These are phyloP conservation scores for Aquilaria agallochum DNA, from an alignment of 441 rosid genomes.

Conservation along the genomic window DNA sequence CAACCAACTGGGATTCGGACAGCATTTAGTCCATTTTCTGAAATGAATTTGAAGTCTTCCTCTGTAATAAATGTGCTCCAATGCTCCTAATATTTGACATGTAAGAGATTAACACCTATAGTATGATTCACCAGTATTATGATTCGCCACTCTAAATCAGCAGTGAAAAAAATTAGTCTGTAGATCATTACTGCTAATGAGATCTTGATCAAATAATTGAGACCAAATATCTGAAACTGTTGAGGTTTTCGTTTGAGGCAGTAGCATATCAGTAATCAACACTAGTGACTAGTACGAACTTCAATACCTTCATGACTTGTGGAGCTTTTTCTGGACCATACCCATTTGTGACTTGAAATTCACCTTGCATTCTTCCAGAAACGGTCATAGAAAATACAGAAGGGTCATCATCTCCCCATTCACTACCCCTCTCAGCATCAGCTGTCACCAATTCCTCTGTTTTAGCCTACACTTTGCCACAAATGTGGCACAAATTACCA, in stretches of 20 bases:
- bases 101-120: too few relatives aligned
- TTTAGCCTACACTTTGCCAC: slow-evolving; percentile 26
- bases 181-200: too few relatives aligned
- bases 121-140: too few relatives aligned
- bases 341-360: slow-evolving; percentile 56
- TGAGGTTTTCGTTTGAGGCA: too few relatives aligned
- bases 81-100: slow-evolving; percentile 38
- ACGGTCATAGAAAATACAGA: slow-evolving; percentile 36
- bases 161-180: too few relatives aligned
- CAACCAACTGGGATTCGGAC: slow-evolving; percentile 66
- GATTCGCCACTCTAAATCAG: too few relatives aligned
- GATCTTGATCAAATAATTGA: too few relatives aligned
- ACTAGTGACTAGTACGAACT: neutral
- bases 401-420: slow-evolving; percentile 46
- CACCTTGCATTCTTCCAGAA: slow-evolving; percentile 28
- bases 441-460: slow-evolving; percentile 47
- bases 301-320: slow-evolving; percentile 36
- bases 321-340: slow-evolving; percentile 44
- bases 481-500: too few relatives aligned
- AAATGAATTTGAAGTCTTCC: slow-evolving; percentile 51
- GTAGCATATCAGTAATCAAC: neutral
- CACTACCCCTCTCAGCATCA: slow-evolving; percentile 25
- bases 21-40: slow-evolving; percentile 40
- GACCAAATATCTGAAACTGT: too few relatives aligned
- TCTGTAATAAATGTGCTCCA: slow-evolving; percentile 56